Conservation (phyloP, 768 basidiomycete species). For the Pleurotus tuber-regium region DNA sequence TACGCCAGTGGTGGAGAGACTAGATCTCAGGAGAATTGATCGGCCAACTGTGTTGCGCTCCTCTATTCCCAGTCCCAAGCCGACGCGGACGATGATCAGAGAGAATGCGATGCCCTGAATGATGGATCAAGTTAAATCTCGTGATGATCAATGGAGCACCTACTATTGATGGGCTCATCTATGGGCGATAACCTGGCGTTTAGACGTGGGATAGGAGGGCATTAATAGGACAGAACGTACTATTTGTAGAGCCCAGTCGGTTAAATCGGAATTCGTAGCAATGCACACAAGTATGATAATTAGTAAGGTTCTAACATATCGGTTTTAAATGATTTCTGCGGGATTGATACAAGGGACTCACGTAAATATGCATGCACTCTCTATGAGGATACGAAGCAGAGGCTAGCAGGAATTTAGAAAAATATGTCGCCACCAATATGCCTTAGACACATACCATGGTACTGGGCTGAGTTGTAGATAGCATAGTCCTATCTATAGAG, state of each 20-base stretch:
- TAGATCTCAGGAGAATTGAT: too few relatives aligned
- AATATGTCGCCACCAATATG: background rate
- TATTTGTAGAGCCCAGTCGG: background rate
- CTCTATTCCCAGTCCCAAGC: background rate
- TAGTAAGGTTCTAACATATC: background rate
- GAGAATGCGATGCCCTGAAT: background rate
- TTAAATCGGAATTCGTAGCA: background rate
- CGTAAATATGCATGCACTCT: background rate
- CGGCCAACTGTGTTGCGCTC: too few relatives aligned
- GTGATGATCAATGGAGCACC: background rate
- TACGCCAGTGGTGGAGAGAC: too few relatives aligned
- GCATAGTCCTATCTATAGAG: background rate
- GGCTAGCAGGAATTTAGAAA: background rate
- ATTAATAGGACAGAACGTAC: background rate
- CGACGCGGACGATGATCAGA: background rate
- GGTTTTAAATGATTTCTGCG: background rate
- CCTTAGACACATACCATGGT: background rate
- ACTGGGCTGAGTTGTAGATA: background rate
- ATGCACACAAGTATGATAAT: background rate
- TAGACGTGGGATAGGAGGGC: background rate
- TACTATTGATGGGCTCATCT: constrained; percentile 1
- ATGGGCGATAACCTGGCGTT: background rate
- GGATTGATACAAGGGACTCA: background rate
- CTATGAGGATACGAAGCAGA: background rate
- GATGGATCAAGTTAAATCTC: too few relatives aligned